phyloP scores from a whole-genome alignment of 2,329 filamentous ascomycete genomes.

The Phaeosphaeriaceae sp. region DNA sequence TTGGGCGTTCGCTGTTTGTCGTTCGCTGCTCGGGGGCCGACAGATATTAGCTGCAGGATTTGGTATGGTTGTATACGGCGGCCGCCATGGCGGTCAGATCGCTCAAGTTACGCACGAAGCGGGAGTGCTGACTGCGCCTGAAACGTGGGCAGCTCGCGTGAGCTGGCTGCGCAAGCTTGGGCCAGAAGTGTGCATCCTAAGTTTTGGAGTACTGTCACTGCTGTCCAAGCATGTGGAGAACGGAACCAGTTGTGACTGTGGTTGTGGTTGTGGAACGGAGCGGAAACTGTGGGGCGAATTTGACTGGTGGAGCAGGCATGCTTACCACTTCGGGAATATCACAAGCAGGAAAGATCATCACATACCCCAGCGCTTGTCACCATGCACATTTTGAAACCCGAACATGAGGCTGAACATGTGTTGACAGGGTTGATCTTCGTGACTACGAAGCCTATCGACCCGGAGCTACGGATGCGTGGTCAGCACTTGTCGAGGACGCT shows the following conservation, averaged over 20 bases:
- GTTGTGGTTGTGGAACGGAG: not conserved
- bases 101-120: conserved; percentile 9
- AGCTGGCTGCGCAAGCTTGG: conserved; percentile 1
- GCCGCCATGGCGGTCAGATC: conserved; percentile 1
- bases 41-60: conserved; percentile 22
- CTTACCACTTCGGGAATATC: conserved; percentile 1
- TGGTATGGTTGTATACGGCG: not conserved
- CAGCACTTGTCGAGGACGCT: conserved; percentile 2
- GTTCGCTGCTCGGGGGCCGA: conserved; percentile 33
- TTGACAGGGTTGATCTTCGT: not conserved
- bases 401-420: conserved; percentile 1
- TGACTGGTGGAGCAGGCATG: not conserved
- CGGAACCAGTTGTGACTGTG: not conserved
- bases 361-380: not conserved
- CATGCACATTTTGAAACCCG: conserved; percentile 2
- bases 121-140: conserved; percentile 17
- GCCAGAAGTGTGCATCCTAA: not conserved
- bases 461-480: conserved; percentile 1
- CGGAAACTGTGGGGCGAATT: not conserved
- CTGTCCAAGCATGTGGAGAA: not conserved
- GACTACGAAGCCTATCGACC: not conserved
- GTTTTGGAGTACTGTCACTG: not conserved
- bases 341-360: conserved; percentile 1
- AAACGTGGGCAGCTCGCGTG: conserved; percentile 9
- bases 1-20: conserved; percentile 2